Conservation (phyloP, 768 basidiomycete species). For the Daedaleopsis nitida region DNA sequence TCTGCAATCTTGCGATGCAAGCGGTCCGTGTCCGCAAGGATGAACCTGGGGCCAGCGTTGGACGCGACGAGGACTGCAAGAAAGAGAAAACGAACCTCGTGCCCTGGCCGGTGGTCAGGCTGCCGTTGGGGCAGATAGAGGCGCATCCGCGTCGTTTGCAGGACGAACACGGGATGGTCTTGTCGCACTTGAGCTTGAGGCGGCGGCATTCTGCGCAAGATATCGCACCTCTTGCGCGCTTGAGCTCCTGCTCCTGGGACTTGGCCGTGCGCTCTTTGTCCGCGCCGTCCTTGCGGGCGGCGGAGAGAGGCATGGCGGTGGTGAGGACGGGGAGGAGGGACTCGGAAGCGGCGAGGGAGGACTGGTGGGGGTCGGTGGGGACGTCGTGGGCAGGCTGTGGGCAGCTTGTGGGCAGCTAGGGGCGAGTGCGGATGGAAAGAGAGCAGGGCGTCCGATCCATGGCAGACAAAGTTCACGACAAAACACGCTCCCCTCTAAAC, state of each 20-base stretch:
- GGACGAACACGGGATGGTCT: slow-evolving; percentile 56
- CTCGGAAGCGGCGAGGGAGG: neutral
- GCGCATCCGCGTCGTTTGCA: slow-evolving; percentile 75
- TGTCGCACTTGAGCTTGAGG: slow-evolving; percentile 56
- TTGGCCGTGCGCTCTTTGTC: slow-evolving; percentile 26
- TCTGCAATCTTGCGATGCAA: slow-evolving; percentile 65
- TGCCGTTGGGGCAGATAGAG: slow-evolving; percentile 79
- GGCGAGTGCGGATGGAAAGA: neutral
- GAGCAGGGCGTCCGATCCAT: slow-evolving; percentile 5
- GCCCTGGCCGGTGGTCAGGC: slow-evolving; percentile 75
- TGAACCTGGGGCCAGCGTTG: slow-evolving; percentile 44
- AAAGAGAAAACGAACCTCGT: slow-evolving; percentile 53
- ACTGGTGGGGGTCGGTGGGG: neutral
- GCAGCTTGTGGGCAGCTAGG: too few relatives aligned
- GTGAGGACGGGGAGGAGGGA: neutral
- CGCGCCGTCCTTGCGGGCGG: slow-evolving; percentile 19
- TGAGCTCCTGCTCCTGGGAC: slow-evolving; percentile 63
- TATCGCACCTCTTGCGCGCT: slow-evolving; percentile 73
- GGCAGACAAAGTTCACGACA: neutral
- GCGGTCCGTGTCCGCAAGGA: slow-evolving; percentile 65
- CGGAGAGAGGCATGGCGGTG: slow-evolving; percentile 22
- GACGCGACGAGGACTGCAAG: neutral
- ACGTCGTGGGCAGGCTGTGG: too few relatives aligned
- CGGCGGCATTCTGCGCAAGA: slow-evolving; percentile 73
- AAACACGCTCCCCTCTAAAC: neutral